Evolutionary conservation across 495 filamentous ascomycete genomes (phyloP).

Genomic region (Podospora conica): DNA sequence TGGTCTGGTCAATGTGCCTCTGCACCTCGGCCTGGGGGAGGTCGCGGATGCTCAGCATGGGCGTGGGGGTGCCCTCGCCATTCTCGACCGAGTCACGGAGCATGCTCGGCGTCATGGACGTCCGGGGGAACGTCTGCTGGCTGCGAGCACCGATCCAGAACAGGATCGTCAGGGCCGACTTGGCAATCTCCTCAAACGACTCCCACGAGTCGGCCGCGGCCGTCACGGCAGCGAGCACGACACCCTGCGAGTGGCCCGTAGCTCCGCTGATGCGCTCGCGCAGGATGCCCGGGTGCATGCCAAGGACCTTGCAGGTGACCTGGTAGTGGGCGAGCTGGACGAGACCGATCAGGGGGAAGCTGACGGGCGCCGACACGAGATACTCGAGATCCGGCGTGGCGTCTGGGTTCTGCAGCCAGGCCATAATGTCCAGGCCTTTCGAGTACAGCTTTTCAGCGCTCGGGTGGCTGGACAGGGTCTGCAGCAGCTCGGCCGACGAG

Average conservation of each 20-base stretch:
- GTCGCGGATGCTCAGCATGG: slow-evolving; percentile 96
- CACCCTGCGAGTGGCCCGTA: slow-evolving; percentile 95
- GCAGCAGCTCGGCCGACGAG: slow-evolving; percentile 73
- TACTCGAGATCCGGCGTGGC: slow-evolving; percentile 92
- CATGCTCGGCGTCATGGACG: slow-evolving; percentile 83
- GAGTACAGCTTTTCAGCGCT: slow-evolving; percentile 90
- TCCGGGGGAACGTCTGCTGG: slow-evolving; percentile 93
- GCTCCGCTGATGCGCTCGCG: slow-evolving; percentile 75
- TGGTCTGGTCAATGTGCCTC: slow-evolving; percentile 91
- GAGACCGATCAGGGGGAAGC: slow-evolving; percentile 90
- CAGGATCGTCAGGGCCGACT: slow-evolving; percentile 79
- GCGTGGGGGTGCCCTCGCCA: slow-evolving; percentile 88
- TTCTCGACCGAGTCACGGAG: slow-evolving; percentile 92
- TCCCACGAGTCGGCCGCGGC: slow-evolving; percentile 86
- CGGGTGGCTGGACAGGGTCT: slow-evolving; percentile 75
- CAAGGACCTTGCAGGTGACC: slow-evolving; percentile 84
- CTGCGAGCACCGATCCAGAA: slow-evolving; percentile 99
- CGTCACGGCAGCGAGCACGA: slow-evolving; percentile 89
- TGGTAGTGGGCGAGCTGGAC: slow-evolving; percentile 92
- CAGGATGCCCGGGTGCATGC: slow-evolving; percentile 77
- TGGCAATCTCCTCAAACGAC: slow-evolving; percentile 70
- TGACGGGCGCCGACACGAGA: slow-evolving; percentile 93
- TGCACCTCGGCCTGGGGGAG: slow-evolving; percentile 78
- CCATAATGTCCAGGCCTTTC: slow-evolving; percentile 89
- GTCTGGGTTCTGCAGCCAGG: slow-evolving; percentile 83